phyloP scores from a whole-genome alignment of 805 yeast species.

The Tetrapisispora pingtungensis region DNA sequence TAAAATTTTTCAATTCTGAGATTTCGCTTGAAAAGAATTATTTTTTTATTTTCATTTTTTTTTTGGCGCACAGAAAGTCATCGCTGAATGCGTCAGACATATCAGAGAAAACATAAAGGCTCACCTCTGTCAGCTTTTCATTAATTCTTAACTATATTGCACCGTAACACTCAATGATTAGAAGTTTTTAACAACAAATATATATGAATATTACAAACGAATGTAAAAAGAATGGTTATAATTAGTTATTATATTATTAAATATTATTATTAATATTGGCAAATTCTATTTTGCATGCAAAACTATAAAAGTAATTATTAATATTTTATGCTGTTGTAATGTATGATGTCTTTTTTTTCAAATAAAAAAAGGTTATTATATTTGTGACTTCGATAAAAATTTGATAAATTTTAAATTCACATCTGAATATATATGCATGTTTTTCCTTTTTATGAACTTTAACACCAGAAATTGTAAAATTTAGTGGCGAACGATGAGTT shows the following conservation, averaged over 20 bases:
- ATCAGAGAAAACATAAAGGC: too few species aligned
- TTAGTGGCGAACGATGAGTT: constrained; percentile 26
- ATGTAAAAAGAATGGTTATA: too few species aligned
- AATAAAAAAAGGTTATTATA: not conserved
- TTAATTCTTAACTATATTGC: too few species aligned
- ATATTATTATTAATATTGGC: not conserved
- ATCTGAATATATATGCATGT: not conserved
- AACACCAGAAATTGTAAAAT: constrained; percentile 34
- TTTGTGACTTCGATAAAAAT: constrained; percentile 1
- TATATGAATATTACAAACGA: too few species aligned
- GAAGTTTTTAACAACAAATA: too few species aligned
- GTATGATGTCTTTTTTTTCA: not conserved
- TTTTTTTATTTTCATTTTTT: not conserved
- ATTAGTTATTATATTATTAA: too few species aligned
- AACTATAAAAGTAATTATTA: not conserved
- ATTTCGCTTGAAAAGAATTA: too few species aligned
- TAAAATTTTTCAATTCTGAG: too few species aligned
- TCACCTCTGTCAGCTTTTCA: too few species aligned
- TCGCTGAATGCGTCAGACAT: too few species aligned
- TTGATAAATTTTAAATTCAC: not conserved
- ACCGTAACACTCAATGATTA: too few species aligned
- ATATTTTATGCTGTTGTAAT: not conserved
- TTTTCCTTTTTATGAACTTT: constrained; percentile 3
- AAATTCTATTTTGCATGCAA: constrained; percentile 1
- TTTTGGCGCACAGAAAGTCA: too few species aligned